Base-by-base conservation (phyloP, 768 basidiomycete species). In the Tulasnella sp. region DNA sequence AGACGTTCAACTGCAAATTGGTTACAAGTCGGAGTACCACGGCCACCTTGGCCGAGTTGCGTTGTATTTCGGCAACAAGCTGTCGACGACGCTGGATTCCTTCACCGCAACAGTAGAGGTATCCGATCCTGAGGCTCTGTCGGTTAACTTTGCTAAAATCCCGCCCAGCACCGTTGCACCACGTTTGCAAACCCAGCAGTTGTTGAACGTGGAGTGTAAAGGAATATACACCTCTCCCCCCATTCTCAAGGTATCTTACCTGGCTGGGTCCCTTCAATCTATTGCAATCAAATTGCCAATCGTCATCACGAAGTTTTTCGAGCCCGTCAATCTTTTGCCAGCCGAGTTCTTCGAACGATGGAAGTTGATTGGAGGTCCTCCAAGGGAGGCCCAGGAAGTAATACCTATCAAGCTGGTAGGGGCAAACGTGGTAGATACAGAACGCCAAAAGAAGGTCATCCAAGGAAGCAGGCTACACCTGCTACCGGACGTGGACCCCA, bases 261-360 rank as follows among this genome's bases (percentile, higher is more conserved):
- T 96, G 57, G 86, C 91, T 9, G 92, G 91, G 24, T 83, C 91
- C 7, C 83, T 91, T 58, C 90, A 93, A 62, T 79, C 85, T 5
- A 70, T 92, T 47, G 78, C 82, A 8, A 66, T 98, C 51, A 78
- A 80, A 42, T 71, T 99, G 22, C 95, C 95, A 9, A 77, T 99
- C 57, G 76, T 86, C 37, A 60, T 95, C 50, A 82, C 83, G 34
- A 90, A 93, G 65, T 99, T 99, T 66, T 75, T 98, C 50, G 93
- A 95, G 61, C 85, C 87, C 22, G 92, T 96, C 57, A 83, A 80
- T 60, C 75, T 99, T 29, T 78, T 76, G 9, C 72, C 76, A 55
- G 68, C 75, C 0, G 87, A 95, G 58, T 99, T 98, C 73, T 99
- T 98, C 66, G 92, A 96, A 65, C 72, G 95, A 45, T 99, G 95